Evolutionary conservation across 2,329 filamentous ascomycete species (phyloP).

Genomic region (Pseudogymnoascus sp.): DNA sequence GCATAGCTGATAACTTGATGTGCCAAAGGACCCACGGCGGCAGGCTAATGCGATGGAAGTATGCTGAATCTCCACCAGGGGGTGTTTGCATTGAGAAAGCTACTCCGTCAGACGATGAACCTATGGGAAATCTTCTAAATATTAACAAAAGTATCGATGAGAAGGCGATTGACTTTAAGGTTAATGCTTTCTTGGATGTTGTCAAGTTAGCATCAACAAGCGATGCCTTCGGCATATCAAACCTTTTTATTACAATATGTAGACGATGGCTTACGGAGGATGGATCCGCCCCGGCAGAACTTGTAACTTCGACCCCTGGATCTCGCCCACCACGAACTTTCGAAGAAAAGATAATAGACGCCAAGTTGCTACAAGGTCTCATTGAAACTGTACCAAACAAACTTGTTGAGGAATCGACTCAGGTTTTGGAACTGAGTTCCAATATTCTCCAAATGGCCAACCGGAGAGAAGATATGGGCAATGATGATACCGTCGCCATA

Average conservation of each 20-base stretch:
- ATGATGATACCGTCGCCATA: constrained; percentile 42
- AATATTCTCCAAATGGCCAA: constrained; percentile 43
- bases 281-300: constrained; percentile 17
- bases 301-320: constrained; percentile 14
- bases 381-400: constrained; percentile 56
- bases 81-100: constrained; percentile 43
- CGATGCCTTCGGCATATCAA: constrained; percentile 41
- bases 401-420: constrained; percentile 54
- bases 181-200: constrained; percentile 41
- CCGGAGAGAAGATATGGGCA: constrained; percentile 32
- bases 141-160: constrained; percentile 14
- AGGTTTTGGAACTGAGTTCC: constrained; percentile 56
- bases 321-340: constrained; percentile 30
- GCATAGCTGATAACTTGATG: constrained; percentile 47
- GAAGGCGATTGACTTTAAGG: constrained; percentile 40
- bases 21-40: constrained; percentile 40
- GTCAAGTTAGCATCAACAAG: constrained; percentile 33
- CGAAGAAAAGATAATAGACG: constrained; percentile 44
- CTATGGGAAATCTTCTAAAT: constrained; percentile 8
- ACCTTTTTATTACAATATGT: constrained; percentile 53
- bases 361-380: constrained; percentile 57
- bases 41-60: constrained; percentile 43
- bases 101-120: neutral
- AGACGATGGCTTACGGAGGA: constrained; percentile 45
- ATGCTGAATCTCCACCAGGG: constrained; percentile 37